These are phyloP conservation scores for Xerocomellus amylosporus DNA, from an alignment of 768 basidiomycete species.

Conservation along the genomic window DNA sequence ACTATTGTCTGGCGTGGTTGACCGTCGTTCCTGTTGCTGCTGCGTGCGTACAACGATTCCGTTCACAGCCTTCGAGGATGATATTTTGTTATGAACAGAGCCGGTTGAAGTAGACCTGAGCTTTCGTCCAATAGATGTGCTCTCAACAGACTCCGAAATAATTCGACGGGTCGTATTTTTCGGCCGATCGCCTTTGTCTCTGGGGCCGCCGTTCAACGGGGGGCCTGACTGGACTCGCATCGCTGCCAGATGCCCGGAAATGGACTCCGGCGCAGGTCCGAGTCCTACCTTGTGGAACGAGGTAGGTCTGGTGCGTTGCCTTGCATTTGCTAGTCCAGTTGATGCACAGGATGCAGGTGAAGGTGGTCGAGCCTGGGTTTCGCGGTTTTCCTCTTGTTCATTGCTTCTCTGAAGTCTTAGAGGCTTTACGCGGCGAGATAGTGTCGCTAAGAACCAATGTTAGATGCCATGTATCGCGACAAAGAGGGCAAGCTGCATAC, in stretches of 20 bases:
- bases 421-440: constrained; percentile 13
- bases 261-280: constrained; percentile 26
- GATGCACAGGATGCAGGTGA: constrained; percentile 5
- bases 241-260: constrained; percentile 27
- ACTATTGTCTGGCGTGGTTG: constrained; percentile 14
- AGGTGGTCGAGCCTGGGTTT: not conserved
- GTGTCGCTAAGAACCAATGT: constrained; percentile 9
- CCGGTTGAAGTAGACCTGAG: not conserved
- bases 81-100: not conserved
- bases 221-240: constrained; percentile 22
- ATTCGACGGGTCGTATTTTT: constrained; percentile 13
- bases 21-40: constrained; percentile 8
- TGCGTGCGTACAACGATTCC: not conserved
- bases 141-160: constrained; percentile 18
- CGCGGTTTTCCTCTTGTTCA: constrained; percentile 6
- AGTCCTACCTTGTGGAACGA: constrained; percentile 15
- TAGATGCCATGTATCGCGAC: not conserved
- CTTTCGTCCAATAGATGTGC: constrained; percentile 5
- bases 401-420: constrained; percentile 9
- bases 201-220: not conserved
- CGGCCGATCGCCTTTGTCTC: not conserved
- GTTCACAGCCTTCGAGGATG: constrained; percentile 7
- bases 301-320: constrained; percentile 17
- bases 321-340: constrained; percentile 2
- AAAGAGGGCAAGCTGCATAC: constrained; percentile 15